A percentile compares a stretch with the other conserved stretches of the same genome.
These are phyloP conservation scores for Dryadomyces quercus-mongolicae DNA, from an alignment of 2,329 filamentous ascomycete species.

Conservation along the genomic window DNA sequence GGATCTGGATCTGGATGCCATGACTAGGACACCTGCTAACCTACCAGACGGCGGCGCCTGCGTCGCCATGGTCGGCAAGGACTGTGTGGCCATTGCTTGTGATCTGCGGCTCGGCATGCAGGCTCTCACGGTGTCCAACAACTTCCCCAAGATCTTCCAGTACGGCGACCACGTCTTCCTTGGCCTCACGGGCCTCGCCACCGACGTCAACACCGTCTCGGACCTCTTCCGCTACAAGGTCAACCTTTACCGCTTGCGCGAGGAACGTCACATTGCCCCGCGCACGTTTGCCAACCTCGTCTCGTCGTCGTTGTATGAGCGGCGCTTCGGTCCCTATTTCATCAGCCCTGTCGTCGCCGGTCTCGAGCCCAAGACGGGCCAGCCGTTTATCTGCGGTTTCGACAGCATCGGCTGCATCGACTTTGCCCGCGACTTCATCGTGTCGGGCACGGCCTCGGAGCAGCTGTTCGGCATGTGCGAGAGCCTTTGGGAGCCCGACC, in stretches of 20 bases:
- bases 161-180: slow-evolving; percentile 86
- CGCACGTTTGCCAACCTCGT: slow-evolving; percentile 96
- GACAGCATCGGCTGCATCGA: slow-evolving; percentile 99
- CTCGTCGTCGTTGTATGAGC: slow-evolving; percentile 82
- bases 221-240: slow-evolving; percentile 99
- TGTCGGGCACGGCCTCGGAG: slow-evolving; percentile 89
- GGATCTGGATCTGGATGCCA: too few species aligned
- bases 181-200: slow-evolving; percentile 89
- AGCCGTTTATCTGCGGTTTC: slow-evolving; percentile 98
- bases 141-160: slow-evolving; percentile 99
- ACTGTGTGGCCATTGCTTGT: slow-evolving; percentile 98
- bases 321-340: slow-evolving; percentile 92
- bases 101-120: slow-evolving; percentile 96
- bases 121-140: slow-evolving; percentile 94
- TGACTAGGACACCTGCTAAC: too few species aligned
- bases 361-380: slow-evolving; percentile 83
- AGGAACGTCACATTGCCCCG: slow-evolving; percentile 92
- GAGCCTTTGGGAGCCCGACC: slow-evolving; percentile 91
- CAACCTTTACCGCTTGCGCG: slow-evolving; percentile 98
- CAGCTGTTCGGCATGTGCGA: slow-evolving; percentile 99
- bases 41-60: slow-evolving; percentile 70
- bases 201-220: slow-evolving; percentile 85
- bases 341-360: slow-evolving; percentile 90
- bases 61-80: slow-evolving; percentile 98
- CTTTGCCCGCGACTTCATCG: slow-evolving; percentile 99